phyloP scores from a whole-genome alignment of 441 rosid species.

The Eutrema salsugineum region DNA sequence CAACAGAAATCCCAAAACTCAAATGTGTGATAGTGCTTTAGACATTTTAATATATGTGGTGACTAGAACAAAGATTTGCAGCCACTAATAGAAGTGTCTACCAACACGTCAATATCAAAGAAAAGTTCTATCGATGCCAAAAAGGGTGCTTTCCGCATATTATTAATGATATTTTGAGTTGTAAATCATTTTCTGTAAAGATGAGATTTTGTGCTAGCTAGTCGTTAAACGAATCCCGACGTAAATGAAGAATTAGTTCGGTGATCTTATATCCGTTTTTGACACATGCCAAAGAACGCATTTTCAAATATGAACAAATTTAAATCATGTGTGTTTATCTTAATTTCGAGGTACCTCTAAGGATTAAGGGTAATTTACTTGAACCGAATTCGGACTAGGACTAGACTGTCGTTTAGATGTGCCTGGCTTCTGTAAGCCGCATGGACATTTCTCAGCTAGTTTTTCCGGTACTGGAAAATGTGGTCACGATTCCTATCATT shows the following conservation, averaged over 20 bases:
- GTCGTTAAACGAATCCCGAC: background rate
- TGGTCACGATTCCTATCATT: too few species aligned
- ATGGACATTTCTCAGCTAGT: background rate
- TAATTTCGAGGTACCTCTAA: background rate
- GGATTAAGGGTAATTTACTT: background rate
- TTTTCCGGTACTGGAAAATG: too few species aligned
- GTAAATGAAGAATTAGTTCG: background rate
- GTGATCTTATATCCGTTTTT: background rate
- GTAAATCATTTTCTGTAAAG: background rate
- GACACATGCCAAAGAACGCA: background rate
- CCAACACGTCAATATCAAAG: background rate
- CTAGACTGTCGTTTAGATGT: background rate
- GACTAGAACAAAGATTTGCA: slow-evolving; percentile 2
- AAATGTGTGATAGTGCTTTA: background rate
- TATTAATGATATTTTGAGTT: background rate
- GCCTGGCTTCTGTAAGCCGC: background rate
- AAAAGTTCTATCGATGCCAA: background rate
- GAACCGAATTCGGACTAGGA: background rate
- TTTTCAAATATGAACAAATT: background rate
- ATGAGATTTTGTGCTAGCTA: background rate
- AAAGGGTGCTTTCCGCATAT: background rate
- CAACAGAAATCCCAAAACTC: background rate
- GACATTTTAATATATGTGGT: background rate
- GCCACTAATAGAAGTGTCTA: slow-evolving; percentile 7
- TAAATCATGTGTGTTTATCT: background rate